phyloP scores from a whole-genome alignment of 345 rosid genomes.

The Cardiospermum halicacabum region DNA sequence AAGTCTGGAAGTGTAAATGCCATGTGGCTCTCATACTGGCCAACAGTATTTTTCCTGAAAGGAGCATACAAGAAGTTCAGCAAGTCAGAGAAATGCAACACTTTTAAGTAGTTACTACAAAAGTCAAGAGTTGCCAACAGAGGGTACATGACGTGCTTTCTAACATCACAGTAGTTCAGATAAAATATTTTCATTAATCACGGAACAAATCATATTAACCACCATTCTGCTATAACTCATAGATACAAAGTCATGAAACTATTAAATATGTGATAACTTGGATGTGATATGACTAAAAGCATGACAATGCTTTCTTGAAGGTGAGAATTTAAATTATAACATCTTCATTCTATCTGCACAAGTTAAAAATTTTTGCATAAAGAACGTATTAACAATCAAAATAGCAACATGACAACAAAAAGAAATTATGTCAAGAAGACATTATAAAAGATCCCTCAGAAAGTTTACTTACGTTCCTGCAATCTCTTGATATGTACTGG shows the following conservation, averaged over 20 bases:
- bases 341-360: not conserved
- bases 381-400: not conserved
- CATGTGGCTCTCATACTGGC: conserved; percentile 94
- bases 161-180: not conserved
- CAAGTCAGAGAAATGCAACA: conserved; percentile 7
- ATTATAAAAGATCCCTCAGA: conserved; percentile 1
- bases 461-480: conserved; percentile 83
- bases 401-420: not conserved
- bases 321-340: not conserved
- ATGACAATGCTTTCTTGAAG: not conserved
- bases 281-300: not conserved
- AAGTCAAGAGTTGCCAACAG: not conserved
- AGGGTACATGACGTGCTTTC: not conserved
- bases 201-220: not conserved
- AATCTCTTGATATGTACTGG: conserved; percentile 98
- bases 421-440: not conserved
- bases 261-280: not conserved
- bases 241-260: not conserved
- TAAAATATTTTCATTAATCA: not conserved
- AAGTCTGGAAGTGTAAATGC: conserved; percentile 92
- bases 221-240: not conserved
- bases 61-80: conserved; percentile 12
- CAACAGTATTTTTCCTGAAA: conserved; percentile 90
- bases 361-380: not conserved
- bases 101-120: conserved; percentile 6